phyloP scores from a whole-genome alignment of 1,284 basidiomycete species.

The Vanrija humicola region DNA sequence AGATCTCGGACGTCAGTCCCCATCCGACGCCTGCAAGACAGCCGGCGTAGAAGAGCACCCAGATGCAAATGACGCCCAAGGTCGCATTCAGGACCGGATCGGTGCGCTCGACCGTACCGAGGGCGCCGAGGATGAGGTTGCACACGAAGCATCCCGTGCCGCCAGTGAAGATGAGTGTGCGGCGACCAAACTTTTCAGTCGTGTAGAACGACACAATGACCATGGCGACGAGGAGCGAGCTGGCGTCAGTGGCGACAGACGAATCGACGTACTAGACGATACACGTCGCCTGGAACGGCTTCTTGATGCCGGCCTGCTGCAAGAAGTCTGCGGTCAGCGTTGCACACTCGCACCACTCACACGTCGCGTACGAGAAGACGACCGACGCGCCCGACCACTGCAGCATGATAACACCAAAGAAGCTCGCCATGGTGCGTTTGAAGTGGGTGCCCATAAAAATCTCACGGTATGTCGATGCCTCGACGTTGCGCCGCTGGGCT shows the following conservation, averaged over 20 bases:
- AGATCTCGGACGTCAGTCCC: conserved; percentile 8
- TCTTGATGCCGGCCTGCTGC: conserved; percentile 1
- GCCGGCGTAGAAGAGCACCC: conserved; percentile 13
- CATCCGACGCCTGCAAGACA: conserved; percentile 16
- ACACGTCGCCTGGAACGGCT: background rate
- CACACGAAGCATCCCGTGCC: conserved; percentile 29
- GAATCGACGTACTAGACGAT: conserved; percentile 2
- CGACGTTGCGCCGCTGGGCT: background rate
- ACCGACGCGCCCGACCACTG: conserved; percentile 2
- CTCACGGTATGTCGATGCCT: no score
- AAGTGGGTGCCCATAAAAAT: conserved; percentile 15
- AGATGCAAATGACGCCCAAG: conserved; percentile 11
- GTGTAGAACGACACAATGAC: conserved; percentile 36
- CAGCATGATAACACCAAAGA: conserved; percentile 5
- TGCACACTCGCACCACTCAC: no score
- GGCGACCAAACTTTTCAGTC: conserved; percentile 43
- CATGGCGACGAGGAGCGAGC: conserved; percentile 35
- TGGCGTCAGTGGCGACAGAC: no score
- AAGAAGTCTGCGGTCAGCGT: conserved; percentile 13
- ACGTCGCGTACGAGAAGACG: conserved; percentile 20
- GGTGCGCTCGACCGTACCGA: conserved; percentile 9
- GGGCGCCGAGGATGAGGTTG: conserved; percentile 26
- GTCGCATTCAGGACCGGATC: conserved; percentile 5
- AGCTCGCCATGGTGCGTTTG: conserved; percentile 15
- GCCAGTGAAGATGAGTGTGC: conserved; percentile 39